These are phyloP conservation scores for Rhodomyrtus tomentosa DNA, from an alignment of 345 rosid species.

Conservation along the genomic window DNA sequence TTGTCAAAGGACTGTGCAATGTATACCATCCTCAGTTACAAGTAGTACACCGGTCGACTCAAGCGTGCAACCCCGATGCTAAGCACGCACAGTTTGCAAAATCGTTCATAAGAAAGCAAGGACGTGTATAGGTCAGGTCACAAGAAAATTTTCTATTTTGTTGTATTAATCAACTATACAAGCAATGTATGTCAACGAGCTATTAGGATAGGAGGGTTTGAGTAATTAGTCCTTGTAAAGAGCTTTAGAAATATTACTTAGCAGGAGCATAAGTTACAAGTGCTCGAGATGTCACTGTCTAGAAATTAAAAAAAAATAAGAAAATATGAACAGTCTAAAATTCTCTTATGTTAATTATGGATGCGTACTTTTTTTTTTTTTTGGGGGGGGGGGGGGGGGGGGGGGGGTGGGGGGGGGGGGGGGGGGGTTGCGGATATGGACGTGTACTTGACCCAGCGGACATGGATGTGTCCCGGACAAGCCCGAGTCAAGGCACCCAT, in stretches of 20 bases:
- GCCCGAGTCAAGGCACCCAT: neutral
- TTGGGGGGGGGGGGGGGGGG: too few species aligned
- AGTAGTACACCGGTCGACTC: neutral
- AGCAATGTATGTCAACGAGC: neutral
- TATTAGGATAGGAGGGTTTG: neutral
- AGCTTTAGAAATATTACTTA: neutral
- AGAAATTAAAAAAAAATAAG: neutral
- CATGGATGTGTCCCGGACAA: neutral
- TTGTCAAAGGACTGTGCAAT: neutral
- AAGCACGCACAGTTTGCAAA: neutral
- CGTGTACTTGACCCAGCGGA: neutral
- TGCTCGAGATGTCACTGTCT: neutral
- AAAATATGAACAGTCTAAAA: neutral
- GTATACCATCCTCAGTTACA: neutral
- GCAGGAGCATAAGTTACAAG: neutral
- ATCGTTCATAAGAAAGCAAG: neutral
- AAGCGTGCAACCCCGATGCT: neutral
- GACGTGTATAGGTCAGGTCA: neutral
- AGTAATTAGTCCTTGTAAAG: neutral
- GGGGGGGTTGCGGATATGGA: too few species aligned
- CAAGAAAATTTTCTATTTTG: neutral
- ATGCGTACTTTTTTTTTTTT: neutral
- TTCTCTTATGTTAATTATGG: neutral
- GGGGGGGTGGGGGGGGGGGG: too few species aligned
- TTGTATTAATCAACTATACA: neutral